Percentiles rank a stretch among this genome's conserved stretches.
Evolutionary conservation across 23 red algal species (phyloP).

Genomic region (Pyropia haitanensis): DNA sequence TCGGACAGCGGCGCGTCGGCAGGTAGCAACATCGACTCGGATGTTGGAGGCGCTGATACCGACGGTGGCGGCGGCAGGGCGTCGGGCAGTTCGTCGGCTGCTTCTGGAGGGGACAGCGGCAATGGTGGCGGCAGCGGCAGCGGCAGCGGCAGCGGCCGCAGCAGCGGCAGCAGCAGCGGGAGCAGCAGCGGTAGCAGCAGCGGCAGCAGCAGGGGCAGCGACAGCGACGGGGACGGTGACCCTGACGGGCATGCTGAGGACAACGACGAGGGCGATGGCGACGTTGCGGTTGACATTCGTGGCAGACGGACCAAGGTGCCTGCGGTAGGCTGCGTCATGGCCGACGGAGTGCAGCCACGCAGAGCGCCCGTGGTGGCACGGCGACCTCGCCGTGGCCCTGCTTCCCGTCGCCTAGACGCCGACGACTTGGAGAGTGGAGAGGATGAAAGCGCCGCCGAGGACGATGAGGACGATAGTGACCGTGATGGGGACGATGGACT

Average conservation of each 20-base stretch:
- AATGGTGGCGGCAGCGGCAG: no score
- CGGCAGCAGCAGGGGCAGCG: not conserved
- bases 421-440: not conserved
- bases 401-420: not conserved
- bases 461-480: slow-evolving; percentile 14
- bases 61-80: no score
- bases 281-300: not conserved
- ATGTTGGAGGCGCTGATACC: no score
- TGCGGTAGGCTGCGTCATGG: not conserved
- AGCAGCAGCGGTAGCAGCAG: no score
- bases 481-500: no score
- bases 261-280: not conserved
- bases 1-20: slow-evolving; percentile 1
- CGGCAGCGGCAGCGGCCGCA: no score
- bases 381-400: no score
- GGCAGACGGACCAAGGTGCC: not conserved
- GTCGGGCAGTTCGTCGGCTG: no score
- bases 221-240: slow-evolving; percentile 5
- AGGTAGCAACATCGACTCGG: not conserved
- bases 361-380: no score
- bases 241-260: not conserved
- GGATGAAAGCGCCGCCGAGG: not conserved
- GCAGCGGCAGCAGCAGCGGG: no score
- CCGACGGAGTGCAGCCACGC: no score
- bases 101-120: no score